Base-by-base conservation (phyloP, 805 yeast species). In the Brettanomyces anomalus region DNA sequence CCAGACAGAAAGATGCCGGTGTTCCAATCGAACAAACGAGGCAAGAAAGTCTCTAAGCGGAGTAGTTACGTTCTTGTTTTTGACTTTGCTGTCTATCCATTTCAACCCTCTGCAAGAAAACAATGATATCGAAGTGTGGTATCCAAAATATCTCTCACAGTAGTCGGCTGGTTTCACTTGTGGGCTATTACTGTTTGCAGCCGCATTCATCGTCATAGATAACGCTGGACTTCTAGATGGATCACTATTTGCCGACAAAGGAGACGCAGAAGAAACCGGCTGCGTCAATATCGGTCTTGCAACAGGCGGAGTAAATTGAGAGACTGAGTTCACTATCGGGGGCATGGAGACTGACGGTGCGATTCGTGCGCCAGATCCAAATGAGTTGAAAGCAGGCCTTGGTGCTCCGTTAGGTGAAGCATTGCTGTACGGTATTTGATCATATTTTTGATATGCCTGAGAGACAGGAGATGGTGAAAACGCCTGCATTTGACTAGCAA, bases 51-150 rank as follows among this genome's bases (percentile, higher is more conserved):
- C 44, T 20, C 50, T 48, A 36, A 66, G 56, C 2, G 59, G 62
- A 6, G 37, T 20, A 17, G 59, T 33, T 6, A 42, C 33, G 3
- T 43, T 39, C 1, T 47, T 43, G 33, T 54, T 36, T 20, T 52
- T 44, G 18, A 60, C 24, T 15, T 46, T 45, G 11, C 43, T 43
- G 10, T 55, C 52, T 8, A 72, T 47, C 74, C 76, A 68, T 33
- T 53, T 50, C 5, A 72, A 32, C 10, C 78, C 77, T 33, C 51
- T 46, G 3, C 58, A 50, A 5, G 73, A 64, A 37, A 71, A 60
- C n/a, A 71, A 46, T 1, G 74, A 66, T 41, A 71, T 55, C 1
- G 66, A 52, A 1, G 62, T 49, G 41, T 64, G 65, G 5, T 54
- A 43, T 10, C 52, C 56, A 41, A 53, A 48, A 41, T 49, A 60